A percentile compares a stretch with the other conserved stretches of the same genome.
These are phyloP conservation scores for Orbilia brochopaga DNA, from an alignment of 2,329 filamentous ascomycete species.

Conservation along the genomic window DNA sequence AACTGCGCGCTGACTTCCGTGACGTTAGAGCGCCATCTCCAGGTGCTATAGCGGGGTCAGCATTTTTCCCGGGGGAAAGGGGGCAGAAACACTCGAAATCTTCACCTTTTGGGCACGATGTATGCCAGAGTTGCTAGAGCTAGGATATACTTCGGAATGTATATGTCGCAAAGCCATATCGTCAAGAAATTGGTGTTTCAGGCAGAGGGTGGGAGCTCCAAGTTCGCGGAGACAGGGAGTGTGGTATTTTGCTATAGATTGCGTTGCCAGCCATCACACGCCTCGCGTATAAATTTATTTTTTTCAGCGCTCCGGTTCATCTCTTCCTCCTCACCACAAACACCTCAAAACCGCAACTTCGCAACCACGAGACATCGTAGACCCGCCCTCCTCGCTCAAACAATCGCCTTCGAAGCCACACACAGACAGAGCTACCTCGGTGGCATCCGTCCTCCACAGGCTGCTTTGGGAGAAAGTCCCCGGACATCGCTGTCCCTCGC, in stretches of 20 bases:
- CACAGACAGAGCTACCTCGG: conserved; percentile 75
- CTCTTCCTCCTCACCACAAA: background rate
- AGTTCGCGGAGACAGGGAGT: background rate
- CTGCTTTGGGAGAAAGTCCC: conserved; percentile 99
- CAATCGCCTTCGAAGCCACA: conserved; percentile 98
- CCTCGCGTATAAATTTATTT: conserved; percentile 4
- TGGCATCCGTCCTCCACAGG: conserved; percentile 58
- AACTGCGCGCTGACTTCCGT: too few relatives aligned
- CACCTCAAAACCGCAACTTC: background rate
- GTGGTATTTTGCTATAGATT: background rate
- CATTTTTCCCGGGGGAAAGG: too few relatives aligned
- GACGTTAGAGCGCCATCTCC: too few relatives aligned
- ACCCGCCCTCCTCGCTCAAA: conserved; percentile 85
- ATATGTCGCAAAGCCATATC: too few relatives aligned
- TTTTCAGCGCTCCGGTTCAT: background rate
- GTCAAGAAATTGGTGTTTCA: too few relatives aligned
- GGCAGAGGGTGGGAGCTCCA: too few relatives aligned
- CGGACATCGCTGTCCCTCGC: conserved; percentile 73
- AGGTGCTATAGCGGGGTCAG: too few relatives aligned
- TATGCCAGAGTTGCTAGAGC: too few relatives aligned
- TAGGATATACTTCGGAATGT: too few relatives aligned
- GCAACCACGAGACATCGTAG: background rate
- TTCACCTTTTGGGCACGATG: too few relatives aligned
- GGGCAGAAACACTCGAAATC: too few relatives aligned
- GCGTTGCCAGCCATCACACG: background rate